Evolutionary conservation across 345 rosid genomes (phyloP), one percentile per base, ranked within the genome.

Genomic region (Hibiscus mutabilis): DNA sequence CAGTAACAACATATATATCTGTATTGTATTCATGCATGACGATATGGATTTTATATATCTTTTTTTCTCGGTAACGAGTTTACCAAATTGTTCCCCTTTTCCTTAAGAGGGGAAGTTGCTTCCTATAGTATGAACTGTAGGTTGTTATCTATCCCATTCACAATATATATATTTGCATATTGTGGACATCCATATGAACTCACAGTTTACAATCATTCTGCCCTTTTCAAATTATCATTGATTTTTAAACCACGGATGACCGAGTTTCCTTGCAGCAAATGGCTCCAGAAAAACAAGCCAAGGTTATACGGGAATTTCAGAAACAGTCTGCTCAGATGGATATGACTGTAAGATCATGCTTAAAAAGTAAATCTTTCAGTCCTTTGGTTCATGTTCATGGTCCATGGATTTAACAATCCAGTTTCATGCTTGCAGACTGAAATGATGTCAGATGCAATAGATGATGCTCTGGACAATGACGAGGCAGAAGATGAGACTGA

Each of bases 401-500:
- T n/a, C n/a, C n/a, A n/a, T n/a, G n/a, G 60, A 49, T 67, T 82
- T 37, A 77, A 73, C 61, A 52, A 63, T 71, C 67, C 57, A 46
- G 25, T 42, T 52, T 44, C 74, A 18, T 81, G 60, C 71, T 15
- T 80, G 76, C 88, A 94, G 99, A 86, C 89, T 42, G 97, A 95
- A 81, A 92, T 92, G 97, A 90, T 95, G 97, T 90, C 99, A 63
- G 97, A 95, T 33, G 73, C 93, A 58, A 90, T 95, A 75, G 97
- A 95, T 70, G 96, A 86, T 79, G 88, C 90, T 62, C 76, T 95
- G 84, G 99, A 95, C 68, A 29, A 89, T 74, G 99, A 92, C 27
- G 97, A 90, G 79, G 97, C 97, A 52, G 97, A 95, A 82, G 97
- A 92, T 35, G 99, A 95, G 79, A 88, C 89, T 53, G 98, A 94